Evolutionary conservation across 2,329 filamentous ascomycete species (phyloP).

Genomic region (Claviceps africana): DNA sequence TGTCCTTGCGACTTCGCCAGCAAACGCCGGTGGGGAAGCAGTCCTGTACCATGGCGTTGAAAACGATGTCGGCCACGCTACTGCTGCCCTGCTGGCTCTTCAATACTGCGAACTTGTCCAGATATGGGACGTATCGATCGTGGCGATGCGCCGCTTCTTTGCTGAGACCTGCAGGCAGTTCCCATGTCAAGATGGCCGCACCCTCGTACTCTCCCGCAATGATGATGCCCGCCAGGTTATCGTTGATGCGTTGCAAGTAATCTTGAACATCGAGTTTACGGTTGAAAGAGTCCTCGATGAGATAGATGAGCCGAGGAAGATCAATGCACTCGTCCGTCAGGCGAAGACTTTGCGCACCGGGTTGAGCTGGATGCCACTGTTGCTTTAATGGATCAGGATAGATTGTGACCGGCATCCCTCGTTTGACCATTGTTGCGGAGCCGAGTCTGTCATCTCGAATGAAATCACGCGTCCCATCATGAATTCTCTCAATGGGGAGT

Average conservation of each 20-base stretch:
- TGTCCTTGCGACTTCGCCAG: conserved; percentile 80
- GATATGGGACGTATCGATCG: conserved; percentile 68
- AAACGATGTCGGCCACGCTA: conserved; percentile 89
- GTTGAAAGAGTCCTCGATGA: conserved; percentile 90
- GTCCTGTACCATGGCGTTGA: conserved; percentile 83
- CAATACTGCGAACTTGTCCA: conserved; percentile 94
- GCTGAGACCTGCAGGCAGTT: conserved; percentile 49
- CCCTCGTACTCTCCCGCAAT: conserved; percentile 95
- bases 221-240: conserved; percentile 77
- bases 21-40: conserved; percentile 84
- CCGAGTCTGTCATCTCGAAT: conserved; percentile 14
- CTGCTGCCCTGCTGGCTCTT: conserved; percentile 78
- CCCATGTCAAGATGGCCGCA: conserved; percentile 89
- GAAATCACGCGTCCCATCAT: conserved; percentile 19
- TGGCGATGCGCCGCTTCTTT: conserved; percentile 40
- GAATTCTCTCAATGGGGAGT: conserved; percentile 56
- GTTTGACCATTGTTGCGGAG: conserved; percentile 71
- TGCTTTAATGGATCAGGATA: conserved; percentile 58
- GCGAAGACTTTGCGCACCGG: conserved; percentile 45
- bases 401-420: conserved; percentile 77
- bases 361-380: conserved; percentile 54
- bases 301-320: conserved; percentile 62
- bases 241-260: conserved; percentile 69
- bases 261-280: conserved; percentile 70
- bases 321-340: conserved; percentile 74